Evolutionary conservation across 805 yeast genomes (phyloP).

Genomic region (Hanseniaspora nectarophila): DNA sequence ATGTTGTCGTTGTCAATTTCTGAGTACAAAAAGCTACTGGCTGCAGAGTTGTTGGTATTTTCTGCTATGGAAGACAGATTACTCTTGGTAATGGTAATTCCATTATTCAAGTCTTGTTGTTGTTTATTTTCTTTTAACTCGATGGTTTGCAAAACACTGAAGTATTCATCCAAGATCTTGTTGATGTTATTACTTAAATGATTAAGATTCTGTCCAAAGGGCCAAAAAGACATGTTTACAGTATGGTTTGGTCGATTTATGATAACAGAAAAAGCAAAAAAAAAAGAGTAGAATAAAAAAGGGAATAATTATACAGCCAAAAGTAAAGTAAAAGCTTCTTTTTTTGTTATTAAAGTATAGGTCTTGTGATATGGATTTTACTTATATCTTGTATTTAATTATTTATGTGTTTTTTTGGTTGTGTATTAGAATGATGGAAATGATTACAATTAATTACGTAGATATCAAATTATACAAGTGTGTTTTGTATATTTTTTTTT

Average conservation of each 20-base stretch:
- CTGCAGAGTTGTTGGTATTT: background rate
- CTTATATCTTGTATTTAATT: too few species aligned
- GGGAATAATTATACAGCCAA: background rate
- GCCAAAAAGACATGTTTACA: conserved; percentile 34
- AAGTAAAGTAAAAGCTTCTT: too few species aligned
- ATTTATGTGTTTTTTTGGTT: too few species aligned
- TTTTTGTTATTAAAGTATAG: too few species aligned
- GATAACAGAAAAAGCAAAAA: too few species aligned
- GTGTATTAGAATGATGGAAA: too few species aligned
- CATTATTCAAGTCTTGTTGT: conserved; percentile 12
- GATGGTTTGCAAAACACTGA: conserved; percentile 24
- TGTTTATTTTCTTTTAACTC: conserved; percentile 17
- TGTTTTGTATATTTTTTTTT: too few species aligned
- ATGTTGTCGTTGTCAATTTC: background rate
- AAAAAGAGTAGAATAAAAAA: too few species aligned
- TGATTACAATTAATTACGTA: too few species aligned
- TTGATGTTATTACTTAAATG: conserved; percentile 26
- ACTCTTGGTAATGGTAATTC: conserved; percentile 2
- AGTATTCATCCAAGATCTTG: conserved; percentile 34
- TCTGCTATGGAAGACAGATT: background rate
- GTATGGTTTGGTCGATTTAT: background rate
- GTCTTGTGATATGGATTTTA: too few species aligned
- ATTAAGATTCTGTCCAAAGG: conserved; percentile 32
- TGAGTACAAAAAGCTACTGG: background rate
- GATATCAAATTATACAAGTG: too few species aligned